These are phyloP conservation scores for Acorus calamus DNA, from an alignment of 106 monocot genomes.

Conservation along the genomic window DNA sequence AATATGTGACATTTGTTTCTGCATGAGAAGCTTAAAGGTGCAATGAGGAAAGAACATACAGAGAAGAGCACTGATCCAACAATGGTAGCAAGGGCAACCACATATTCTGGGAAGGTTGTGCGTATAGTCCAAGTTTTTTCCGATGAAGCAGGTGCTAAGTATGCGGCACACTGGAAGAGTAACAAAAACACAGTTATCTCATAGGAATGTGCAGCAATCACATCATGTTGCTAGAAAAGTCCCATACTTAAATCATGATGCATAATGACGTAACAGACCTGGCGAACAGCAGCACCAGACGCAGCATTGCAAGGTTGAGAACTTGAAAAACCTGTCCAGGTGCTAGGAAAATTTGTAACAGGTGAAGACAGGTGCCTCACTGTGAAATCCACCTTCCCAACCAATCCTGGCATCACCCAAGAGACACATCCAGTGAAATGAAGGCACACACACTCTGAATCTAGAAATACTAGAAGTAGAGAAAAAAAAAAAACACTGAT, in stretches of 20 bases:
- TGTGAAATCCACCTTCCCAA: conserved; percentile 76
- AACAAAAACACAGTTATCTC: too few species aligned
- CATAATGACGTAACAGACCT: conserved; percentile 19
- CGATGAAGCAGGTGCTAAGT: conserved; percentile 42
- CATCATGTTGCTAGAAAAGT: too few species aligned
- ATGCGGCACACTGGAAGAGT: conserved; percentile 54
- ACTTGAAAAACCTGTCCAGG: conserved; percentile 39
- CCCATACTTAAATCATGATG: too few species aligned
- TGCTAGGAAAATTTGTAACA: conserved; percentile 41
- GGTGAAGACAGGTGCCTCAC: conserved; percentile 84
- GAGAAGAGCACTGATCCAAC: conserved; percentile 87
- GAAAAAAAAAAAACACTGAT: too few species aligned
- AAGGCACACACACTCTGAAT: too few species aligned
- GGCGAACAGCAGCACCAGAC: conserved; percentile 2
- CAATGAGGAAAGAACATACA: conserved; percentile 22
- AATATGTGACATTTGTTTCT: too few species aligned
- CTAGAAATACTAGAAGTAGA: too few species aligned
- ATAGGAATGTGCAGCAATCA: too few species aligned
- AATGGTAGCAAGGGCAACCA: conserved; percentile 83
- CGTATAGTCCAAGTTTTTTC: conserved; percentile 85
- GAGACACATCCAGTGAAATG: conserved; percentile 1
- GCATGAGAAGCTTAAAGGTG: too few species aligned
- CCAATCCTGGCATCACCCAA: conserved; percentile 22
- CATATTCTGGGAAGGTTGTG: conserved; percentile 78
- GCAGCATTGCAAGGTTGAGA: conserved; percentile 52